These are phyloP conservation scores for Botryotinia narcissicola DNA, from an alignment of 2,329 filamentous ascomycete genomes.

Conservation along the genomic window DNA sequence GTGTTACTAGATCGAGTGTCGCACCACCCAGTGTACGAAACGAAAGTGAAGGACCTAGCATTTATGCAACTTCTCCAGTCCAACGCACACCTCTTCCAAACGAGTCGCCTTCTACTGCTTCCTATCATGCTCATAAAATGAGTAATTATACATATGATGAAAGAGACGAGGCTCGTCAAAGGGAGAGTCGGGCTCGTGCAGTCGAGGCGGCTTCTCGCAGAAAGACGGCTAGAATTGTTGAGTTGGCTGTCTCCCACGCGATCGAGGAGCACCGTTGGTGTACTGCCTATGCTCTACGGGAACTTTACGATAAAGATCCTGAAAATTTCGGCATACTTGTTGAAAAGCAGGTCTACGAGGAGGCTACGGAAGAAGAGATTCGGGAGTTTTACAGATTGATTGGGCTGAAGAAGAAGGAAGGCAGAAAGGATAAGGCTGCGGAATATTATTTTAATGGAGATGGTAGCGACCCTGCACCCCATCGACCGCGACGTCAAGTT, in stretches of 20 bases:
- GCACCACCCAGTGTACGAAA: conserved; percentile 16
- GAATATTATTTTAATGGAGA: conserved; percentile 50
- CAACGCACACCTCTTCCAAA: conserved; percentile 14
- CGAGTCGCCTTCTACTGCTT: conserved; percentile 16
- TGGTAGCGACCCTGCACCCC: conserved; percentile 33
- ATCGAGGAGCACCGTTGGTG: conserved; percentile 56
- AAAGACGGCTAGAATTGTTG: conserved; percentile 51
- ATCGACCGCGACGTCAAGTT: conserved; percentile 19
- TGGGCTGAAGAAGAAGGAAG: conserved; percentile 55
- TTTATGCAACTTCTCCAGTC: conserved; percentile 6
- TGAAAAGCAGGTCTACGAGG: conserved; percentile 55
- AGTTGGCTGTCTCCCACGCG: conserved; percentile 57
- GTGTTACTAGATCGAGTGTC: conserved; percentile 23
- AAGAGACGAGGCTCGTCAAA: conserved; percentile 15
- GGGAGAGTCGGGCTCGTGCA: conserved; percentile 26
- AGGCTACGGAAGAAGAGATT: conserved; percentile 51
- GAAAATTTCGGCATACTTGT: conserved; percentile 53
- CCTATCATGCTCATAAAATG: conserved; percentile 11
- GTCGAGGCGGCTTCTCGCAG: conserved; percentile 28
- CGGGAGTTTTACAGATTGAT: conserved; percentile 52
- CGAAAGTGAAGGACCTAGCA: conserved; percentile 18
- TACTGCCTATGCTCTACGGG: conserved; percentile 60
- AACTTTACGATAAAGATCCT: conserved; percentile 58
- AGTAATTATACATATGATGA: conserved; percentile 19
- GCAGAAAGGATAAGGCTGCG: conserved; percentile 52